These are phyloP conservation scores for Casuarina cunninghamiana DNA, from an alignment of 306 rosid species.

Conservation along the genomic window DNA sequence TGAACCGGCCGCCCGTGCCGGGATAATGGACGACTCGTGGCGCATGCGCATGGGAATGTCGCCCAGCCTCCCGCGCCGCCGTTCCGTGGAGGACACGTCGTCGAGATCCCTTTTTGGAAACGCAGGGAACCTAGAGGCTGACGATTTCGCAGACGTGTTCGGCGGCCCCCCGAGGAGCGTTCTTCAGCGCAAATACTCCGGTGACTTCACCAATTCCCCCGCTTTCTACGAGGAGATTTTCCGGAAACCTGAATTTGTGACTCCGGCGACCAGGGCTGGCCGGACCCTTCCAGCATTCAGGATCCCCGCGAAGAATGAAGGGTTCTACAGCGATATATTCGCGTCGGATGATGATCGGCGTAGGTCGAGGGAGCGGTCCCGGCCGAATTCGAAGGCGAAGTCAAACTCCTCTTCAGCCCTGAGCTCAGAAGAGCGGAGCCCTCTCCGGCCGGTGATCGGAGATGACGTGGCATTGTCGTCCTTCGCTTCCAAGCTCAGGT, in stretches of 20 bases:
- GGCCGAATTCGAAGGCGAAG: conserved; percentile 61
- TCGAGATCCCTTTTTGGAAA: background rate
- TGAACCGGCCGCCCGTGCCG: background rate
- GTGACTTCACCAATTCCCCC: background rate
- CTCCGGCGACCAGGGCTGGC: conserved; percentile 7
- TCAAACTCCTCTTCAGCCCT: conserved; percentile 74
- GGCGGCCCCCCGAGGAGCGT: conserved; percentile 57
- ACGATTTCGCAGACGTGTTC: conserved; percentile 53
- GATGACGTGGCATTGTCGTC: conserved; percentile 75
- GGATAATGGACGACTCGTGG: conserved; percentile 50
- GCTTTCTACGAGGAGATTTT: conserved; percentile 43
- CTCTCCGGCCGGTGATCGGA: conserved; percentile 52
- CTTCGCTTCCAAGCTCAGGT: conserved; percentile 82
- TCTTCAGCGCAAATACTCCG: conserved; percentile 28
- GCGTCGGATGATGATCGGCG: conserved; percentile 66
- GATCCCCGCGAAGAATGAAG: conserved; percentile 36
- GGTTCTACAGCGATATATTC: conserved; percentile 51
- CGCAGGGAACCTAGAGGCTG: conserved; percentile 25
- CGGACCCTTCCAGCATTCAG: conserved; percentile 46
- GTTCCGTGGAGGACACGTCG: conserved; percentile 26
- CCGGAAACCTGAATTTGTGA: conserved; percentile 23
- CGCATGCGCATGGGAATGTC: conserved; percentile 49
- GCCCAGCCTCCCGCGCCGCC: conserved; percentile 32
- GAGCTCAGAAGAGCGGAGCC: conserved; percentile 85
- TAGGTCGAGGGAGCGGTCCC: conserved; percentile 73